A percentile compares a stretch with the other conserved stretches of the same genome.
Conservation (phyloP, 441 rosid species). For the Eruca vesicaria region DNA sequence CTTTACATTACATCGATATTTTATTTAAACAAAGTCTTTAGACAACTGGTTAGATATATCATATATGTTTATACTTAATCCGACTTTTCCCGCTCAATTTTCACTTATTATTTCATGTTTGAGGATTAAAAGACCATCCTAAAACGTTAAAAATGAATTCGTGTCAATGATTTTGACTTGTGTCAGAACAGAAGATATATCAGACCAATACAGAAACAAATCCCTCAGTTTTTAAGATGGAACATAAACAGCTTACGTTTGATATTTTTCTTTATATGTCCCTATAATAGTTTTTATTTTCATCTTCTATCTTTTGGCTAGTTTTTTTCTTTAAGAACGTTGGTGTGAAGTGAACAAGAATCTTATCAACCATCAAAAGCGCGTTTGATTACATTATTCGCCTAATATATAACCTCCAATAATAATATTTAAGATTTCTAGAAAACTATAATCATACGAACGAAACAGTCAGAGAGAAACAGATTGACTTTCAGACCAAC, state of each 20-base stretch:
- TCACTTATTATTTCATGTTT: background rate
- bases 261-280: background rate
- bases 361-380: background rate
- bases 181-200: background rate
- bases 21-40: background rate
- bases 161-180: background rate
- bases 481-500: slow-evolving; percentile 20
- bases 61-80: background rate
- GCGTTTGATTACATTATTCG: background rate
- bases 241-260: background rate
- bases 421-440: background rate
- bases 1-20: background rate
- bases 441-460: background rate
- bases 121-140: background rate
- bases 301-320: background rate
- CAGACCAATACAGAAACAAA: background rate
- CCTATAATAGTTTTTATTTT: background rate
- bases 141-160: background rate
- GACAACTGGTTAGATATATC: background rate
- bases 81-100: background rate
- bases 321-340: background rate
- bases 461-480: background rate
- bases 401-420: background rate
- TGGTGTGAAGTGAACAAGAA: background rate
- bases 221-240: background rate